Evolutionary conservation across 768 basidiomycete species (phyloP).

Genomic region (Kwoniella newhampshirensis): DNA sequence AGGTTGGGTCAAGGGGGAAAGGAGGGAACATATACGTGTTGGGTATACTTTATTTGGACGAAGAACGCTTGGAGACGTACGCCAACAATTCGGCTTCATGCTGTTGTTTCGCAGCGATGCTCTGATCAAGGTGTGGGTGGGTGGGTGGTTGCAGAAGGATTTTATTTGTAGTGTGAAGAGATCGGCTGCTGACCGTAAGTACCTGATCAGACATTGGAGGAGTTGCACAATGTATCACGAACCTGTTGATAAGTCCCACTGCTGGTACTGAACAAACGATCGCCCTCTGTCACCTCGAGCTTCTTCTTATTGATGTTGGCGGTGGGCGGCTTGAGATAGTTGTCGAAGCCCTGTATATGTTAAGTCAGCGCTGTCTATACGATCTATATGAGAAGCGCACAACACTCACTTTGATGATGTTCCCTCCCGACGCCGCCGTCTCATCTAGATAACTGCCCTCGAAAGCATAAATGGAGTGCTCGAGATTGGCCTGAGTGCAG

Average conservation of each 20-base stretch:
- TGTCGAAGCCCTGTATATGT: constrained; percentile 50
- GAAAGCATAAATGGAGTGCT: constrained; percentile 54
- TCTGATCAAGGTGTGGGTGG: constrained; percentile 17
- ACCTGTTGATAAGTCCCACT: constrained; percentile 52
- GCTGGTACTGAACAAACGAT: constrained; percentile 53
- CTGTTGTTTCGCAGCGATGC: constrained; percentile 30
- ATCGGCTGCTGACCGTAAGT: constrained; percentile 9
- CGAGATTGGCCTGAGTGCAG: constrained; percentile 49
- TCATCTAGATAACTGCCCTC: constrained; percentile 56
- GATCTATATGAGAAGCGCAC: too few species aligned
- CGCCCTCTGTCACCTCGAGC: constrained; percentile 44
- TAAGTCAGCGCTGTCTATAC: too few species aligned
- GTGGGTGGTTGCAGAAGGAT: not conserved
- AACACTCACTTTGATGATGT: constrained; percentile 54
- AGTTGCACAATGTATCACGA: constrained; percentile 17
- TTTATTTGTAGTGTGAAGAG: not conserved
- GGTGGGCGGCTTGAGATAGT: constrained; percentile 53
- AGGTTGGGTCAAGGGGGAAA: not conserved
- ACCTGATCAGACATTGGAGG: constrained; percentile 7
- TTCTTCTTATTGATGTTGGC: constrained; percentile 35
- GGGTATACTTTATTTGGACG: constrained; percentile 8
- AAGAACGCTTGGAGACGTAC: constrained; percentile 10
- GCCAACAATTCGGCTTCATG: constrained; percentile 16
- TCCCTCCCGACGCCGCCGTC: constrained; percentile 51
- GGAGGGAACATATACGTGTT: constrained; percentile 1